Evolutionary conservation across 2,329 filamentous ascomycete species (phyloP).

Genomic region (Calonectria crousiana): DNA sequence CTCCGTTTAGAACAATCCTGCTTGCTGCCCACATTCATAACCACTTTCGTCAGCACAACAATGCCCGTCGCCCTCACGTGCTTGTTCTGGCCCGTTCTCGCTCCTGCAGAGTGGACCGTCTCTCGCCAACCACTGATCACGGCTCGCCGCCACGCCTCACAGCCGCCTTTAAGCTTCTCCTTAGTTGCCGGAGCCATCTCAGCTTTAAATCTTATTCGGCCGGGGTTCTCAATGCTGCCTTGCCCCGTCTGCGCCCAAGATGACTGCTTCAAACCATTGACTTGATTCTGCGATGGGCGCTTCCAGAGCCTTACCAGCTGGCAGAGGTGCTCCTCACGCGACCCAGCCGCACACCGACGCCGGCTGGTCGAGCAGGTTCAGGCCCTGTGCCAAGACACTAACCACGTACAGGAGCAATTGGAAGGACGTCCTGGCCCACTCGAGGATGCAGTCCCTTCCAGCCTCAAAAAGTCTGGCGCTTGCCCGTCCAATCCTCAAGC

Average conservation of each 20-base stretch:
- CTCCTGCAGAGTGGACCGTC: background rate
- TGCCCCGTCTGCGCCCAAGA: background rate
- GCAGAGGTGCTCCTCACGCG: background rate
- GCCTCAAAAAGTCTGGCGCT: background rate
- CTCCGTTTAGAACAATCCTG: background rate
- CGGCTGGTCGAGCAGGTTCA: background rate
- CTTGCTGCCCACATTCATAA: background rate
- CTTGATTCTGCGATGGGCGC: background rate
- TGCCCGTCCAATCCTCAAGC: background rate
- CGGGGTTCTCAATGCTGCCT: background rate
- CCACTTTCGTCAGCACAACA: background rate
- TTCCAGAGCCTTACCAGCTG: background rate
- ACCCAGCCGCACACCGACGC: background rate
- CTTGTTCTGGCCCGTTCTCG: background rate
- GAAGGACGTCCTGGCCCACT: background rate
- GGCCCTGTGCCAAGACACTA: background rate
- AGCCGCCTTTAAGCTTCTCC: constrained; percentile 11
- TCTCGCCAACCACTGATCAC: background rate
- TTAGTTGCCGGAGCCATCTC: background rate
- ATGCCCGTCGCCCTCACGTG: background rate
- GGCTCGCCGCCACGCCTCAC: background rate
- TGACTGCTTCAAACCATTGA: background rate
- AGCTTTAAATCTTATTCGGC: constrained; percentile 1
- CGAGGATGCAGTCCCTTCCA: background rate
- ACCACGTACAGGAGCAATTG: background rate